These are phyloP conservation scores for Trametes hirsuta DNA, from an alignment of 1,284 basidiomycete genomes.

Conservation along the genomic window DNA sequence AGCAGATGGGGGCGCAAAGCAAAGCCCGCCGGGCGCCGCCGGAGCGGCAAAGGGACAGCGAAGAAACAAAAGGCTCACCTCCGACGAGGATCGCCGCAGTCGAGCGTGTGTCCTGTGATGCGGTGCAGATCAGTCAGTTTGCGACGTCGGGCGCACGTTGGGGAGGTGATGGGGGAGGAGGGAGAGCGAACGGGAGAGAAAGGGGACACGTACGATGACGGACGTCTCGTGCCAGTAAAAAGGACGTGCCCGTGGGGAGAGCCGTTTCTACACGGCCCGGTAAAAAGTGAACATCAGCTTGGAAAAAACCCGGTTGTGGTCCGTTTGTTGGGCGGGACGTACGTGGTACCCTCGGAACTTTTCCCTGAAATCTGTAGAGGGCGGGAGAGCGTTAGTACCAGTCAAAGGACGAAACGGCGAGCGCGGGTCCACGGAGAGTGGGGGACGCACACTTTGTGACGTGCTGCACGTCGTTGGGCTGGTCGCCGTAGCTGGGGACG, in stretches of 20 bases:
- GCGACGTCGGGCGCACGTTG: not conserved
- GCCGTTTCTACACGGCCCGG: conserved; percentile 30
- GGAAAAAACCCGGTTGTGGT: too few relatives aligned
- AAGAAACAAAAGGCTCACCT: conserved; percentile 23
- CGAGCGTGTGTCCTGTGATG: conserved; percentile 35
- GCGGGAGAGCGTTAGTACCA: not conserved
- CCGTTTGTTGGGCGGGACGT: conserved; percentile 8
- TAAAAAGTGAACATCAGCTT: too few relatives aligned
- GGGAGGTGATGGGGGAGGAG: too few relatives aligned
- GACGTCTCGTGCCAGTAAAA: conserved; percentile 40
- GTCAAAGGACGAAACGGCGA: not conserved
- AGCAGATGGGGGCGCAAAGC: not conserved
- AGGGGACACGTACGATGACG: conserved; percentile 32
- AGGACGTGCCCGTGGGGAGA: conserved; percentile 34
- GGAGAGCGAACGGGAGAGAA: not conserved
- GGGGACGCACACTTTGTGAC: conserved; percentile 37
- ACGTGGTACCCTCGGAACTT: conserved; percentile 40
- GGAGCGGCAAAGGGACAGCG: not conserved
- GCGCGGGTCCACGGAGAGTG: too few relatives aligned
- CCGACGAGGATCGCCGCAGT: conserved; percentile 38
- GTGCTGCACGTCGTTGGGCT: conserved; percentile 54
- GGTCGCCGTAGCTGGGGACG: conserved; percentile 64
- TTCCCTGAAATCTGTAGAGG: conserved; percentile 35
- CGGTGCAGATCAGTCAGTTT: not conserved
- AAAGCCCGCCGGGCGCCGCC: too few relatives aligned